Evolutionary conservation across 2,329 filamentous ascomycete genomes (phyloP), one percentile per base, ranked within the genome.

Genomic region (Penicillium sp.): DNA sequence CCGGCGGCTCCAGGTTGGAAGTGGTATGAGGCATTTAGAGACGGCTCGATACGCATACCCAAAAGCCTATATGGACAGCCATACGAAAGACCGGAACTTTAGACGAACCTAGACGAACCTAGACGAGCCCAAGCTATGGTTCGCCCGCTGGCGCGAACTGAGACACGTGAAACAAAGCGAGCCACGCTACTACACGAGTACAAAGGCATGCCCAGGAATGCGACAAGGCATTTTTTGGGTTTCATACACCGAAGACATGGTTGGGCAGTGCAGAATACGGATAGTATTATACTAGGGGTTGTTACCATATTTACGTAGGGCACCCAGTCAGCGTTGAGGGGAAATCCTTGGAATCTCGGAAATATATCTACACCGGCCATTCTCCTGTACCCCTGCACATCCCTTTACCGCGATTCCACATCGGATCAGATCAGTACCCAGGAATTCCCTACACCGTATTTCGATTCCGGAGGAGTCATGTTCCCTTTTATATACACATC

Each of bases 111-210:
- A 36, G 33, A 36, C 9, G 33, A 38, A 38, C 16, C 35, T 14
- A 4, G 35, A 38, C 16, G 3, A 20, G 2, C 11, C 33, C 33
- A 7, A 20, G 25, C 7, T 24, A n/a, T 35, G 20, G 30, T 40
- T 18, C 22, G 31, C 33, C 28, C n/a, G 25, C 25, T 27, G 39
- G 46, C 38, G 24, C 27, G 7, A 39, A 44, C 55, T 46, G 45
- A 54, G 57, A 54, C 53, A 54, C 53, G 42, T 58, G 44, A 60
- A 53, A 58, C 55, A 41, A 42, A 35, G 28, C 38, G 41, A 55
- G 48, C 46, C 50, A 54, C 48, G 46, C 54, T 56, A 48, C 48
- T 49, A 47, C 47, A 42, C n/a, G 35, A 27, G 31, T 46, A 54
- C 46, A 56, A 57, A 57, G 51, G 44, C 46, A 38, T 47, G 45